Base-by-base conservation (phyloP, 495 filamentous ascomycete species). In the Parachaetomium inaequale region DNA sequence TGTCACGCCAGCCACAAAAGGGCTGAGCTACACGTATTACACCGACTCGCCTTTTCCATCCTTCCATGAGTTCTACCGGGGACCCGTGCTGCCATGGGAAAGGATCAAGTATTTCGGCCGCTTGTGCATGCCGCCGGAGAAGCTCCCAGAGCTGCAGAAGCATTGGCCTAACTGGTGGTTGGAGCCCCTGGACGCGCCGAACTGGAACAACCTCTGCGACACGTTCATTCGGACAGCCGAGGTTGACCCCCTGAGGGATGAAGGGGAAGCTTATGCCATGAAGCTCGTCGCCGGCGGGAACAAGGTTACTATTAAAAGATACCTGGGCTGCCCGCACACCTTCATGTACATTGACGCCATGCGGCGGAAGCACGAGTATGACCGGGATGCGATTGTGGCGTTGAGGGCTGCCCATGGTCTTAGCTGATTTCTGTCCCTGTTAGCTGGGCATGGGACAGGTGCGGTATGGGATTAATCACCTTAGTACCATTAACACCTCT, bases 181-280 rank as follows among this genome's bases (percentile, higher is more conserved):
- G 14, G 55, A 66, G 40, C 72, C 76, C 11, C 64, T 84, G 29
- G 65, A 72, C 0, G 75, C 80, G 5, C 69, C 76, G 1, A 72
- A 79, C 59, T 82, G 77, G 64, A 68, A 52, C 2, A 64, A 67
- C 1, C 64, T 84, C 11, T 74, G 77, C 34, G 73, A 75, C 19
- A 82, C 80, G 0, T 77, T 79, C 32, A 73, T 84, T 25, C 72
- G 77, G 31, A 82, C 81, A 0, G 80, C 75, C 15, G 78, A 78
- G 12, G 75, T 74, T 55, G 81, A 84, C 58, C 77, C 80, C 1
- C 58, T 84, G 55, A 64, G 81, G 2, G 81, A 83, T 64, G 81
- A 84, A 66, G 81, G 80, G 0, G 80, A 82, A 67, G 78, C 78
- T 0, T 84, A 83, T 62, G 80, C 73, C 1, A 59, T 65, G 61